Evolutionary conservation across 345 rosid genomes (phyloP).

Genomic region (Brassica carinata): DNA sequence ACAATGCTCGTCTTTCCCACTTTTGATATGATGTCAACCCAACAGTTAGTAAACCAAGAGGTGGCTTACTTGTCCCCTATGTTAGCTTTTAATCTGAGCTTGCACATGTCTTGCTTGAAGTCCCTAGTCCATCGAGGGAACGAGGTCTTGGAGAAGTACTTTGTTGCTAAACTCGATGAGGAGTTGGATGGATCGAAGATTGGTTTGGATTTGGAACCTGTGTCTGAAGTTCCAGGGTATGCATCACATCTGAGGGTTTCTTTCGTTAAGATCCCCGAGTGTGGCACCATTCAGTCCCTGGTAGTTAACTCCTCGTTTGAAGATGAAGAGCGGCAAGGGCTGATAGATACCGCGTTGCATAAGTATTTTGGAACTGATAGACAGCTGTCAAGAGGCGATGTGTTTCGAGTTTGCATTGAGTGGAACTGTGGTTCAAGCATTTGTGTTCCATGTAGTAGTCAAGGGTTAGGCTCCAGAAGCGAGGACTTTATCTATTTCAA

Average conservation of each 20-base stretch:
- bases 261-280: constrained; percentile 88
- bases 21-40: constrained; percentile 43
- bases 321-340: constrained; percentile 80
- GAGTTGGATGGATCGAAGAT: constrained; percentile 46
- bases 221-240: constrained; percentile 53
- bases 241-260: constrained; percentile 93
- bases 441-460: constrained; percentile 77
- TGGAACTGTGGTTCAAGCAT: constrained; percentile 79
- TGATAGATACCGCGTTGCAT: constrained; percentile 80
- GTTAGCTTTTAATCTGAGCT: constrained; percentile 79
- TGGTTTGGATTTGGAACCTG: constrained; percentile 61
- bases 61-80: constrained; percentile 83
- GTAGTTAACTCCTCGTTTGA: constrained; percentile 62
- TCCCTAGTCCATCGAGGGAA: constrained; percentile 63
- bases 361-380: constrained; percentile 81
- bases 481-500: constrained; percentile 66
- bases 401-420: constrained; percentile 58
- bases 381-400: constrained; percentile 68
- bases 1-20: constrained; percentile 70
- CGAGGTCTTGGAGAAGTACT: constrained; percentile 56
- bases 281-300: constrained; percentile 72
- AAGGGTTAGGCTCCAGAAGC: constrained; percentile 43
- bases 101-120: constrained; percentile 73
- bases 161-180: constrained; percentile 53
- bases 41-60: constrained; percentile 45